These are phyloP conservation scores for Phylloporus arenicola DNA, from an alignment of 768 basidiomycete species.

Conservation along the genomic window DNA sequence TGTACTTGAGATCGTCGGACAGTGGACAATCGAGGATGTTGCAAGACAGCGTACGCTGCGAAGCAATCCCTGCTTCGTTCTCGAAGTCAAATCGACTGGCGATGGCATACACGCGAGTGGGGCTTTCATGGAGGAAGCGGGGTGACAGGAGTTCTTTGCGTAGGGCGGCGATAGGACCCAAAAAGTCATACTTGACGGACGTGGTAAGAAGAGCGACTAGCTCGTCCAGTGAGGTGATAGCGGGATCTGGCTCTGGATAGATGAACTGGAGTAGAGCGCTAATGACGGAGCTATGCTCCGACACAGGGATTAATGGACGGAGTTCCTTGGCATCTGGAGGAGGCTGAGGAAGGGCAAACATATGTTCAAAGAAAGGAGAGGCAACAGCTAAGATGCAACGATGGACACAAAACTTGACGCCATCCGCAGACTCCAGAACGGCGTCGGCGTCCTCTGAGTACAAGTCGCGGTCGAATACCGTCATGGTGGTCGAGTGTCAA, in stretches of 20 bases:
- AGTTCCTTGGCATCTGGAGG: slow-evolving; percentile 19
- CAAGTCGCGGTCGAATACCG: slow-evolving; percentile 32
- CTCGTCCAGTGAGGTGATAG: slow-evolving; percentile 47
- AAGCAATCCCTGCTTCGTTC: slow-evolving; percentile 58
- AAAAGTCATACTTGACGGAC: slow-evolving; percentile 62
- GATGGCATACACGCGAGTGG: slow-evolving; percentile 65
- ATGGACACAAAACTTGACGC: slow-evolving; percentile 55
- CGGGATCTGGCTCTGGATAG: slow-evolving; percentile 57
- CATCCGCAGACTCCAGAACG: slow-evolving; percentile 41
- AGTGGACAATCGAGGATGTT: slow-evolving; percentile 54
- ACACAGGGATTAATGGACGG: slow-evolving; percentile 48
- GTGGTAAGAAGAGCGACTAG: slow-evolving; percentile 46
- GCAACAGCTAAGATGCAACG: slow-evolving; percentile 55
- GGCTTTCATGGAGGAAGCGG: slow-evolving; percentile 41
- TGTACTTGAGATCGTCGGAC: slow-evolving; percentile 57
- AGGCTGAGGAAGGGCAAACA: slow-evolving; percentile 63
- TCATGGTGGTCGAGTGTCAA: slow-evolving; percentile 18
- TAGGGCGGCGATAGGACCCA: slow-evolving; percentile 41
- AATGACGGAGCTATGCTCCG: slow-evolving; percentile 44
- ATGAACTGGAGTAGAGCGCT: slow-evolving; percentile 52
- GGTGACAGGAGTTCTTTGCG: slow-evolving; percentile 48
- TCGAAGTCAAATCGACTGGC: slow-evolving; percentile 62
- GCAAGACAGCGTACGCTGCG: slow-evolving; percentile 48
- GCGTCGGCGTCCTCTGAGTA: slow-evolving; percentile 48
- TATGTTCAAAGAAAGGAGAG: slow-evolving; percentile 63